Evolutionary conservation across 345 rosid species (phyloP).

Genomic region (Murraya paniculata): DNA sequence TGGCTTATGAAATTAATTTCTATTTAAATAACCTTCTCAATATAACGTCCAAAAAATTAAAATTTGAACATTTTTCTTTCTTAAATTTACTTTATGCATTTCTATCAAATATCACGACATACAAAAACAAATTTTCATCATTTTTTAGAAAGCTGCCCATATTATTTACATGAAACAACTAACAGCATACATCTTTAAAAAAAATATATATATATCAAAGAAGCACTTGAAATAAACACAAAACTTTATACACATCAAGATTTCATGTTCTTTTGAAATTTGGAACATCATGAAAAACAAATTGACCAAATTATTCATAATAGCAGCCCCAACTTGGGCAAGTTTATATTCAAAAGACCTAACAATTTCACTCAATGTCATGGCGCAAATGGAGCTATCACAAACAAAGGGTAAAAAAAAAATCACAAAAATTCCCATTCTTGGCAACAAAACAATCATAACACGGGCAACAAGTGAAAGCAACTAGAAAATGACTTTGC

Average conservation of each 20-base stretch:
- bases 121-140: not conserved
- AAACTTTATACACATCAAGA: not conserved
- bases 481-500: not conserved
- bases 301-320: not conserved
- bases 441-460: not conserved
- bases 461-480: not conserved
- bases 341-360: not conserved
- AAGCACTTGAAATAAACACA: not conserved
- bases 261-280: not conserved
- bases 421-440: not conserved
- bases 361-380: not conserved
- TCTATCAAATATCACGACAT: no score
- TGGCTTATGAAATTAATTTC: no score
- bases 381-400: not conserved
- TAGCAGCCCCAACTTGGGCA: not conserved
- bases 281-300: not conserved
- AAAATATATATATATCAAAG: no score
- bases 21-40: no score
- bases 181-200: not conserved
- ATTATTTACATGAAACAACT: not conserved
- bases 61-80: no score
- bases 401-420: not conserved
- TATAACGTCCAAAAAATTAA: not conserved
- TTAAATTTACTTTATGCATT: no score
- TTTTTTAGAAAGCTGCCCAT: not conserved